A percentile compares a stretch with the other conserved stretches of the same genome.
Conservation (phyloP, 2,329 filamentous ascomycete species). For the Ophiostoma tasmaniense region DNA sequence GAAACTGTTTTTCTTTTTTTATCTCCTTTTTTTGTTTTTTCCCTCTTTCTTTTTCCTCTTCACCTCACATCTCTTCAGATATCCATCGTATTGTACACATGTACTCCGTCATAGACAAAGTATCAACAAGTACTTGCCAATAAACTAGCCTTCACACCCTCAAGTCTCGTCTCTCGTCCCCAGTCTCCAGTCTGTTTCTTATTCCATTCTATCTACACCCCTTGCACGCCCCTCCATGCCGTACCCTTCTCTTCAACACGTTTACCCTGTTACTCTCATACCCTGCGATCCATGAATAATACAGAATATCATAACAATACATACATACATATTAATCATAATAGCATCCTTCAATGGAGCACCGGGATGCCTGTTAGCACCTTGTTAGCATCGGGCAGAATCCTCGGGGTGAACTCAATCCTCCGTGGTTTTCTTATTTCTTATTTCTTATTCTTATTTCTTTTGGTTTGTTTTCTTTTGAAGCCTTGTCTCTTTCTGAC, state of each 20-base stretch:
- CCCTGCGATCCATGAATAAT: too few species aligned
- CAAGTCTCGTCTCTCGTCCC: too few species aligned
- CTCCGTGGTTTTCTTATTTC: too few species aligned
- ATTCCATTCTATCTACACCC: neutral
- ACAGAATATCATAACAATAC: too few species aligned
- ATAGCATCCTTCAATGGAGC: too few species aligned
- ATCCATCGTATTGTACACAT: neutral
- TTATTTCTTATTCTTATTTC: neutral
- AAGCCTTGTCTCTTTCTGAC: neutral
- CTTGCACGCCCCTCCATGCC: neutral
- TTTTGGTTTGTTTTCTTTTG: neutral
- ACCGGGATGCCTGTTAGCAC: too few species aligned
- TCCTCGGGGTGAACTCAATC: too few species aligned
- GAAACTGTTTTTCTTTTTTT: neutral
- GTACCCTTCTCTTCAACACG: neutral
- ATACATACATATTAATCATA: too few species aligned
- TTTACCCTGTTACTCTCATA: neutral
- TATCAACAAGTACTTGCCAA: neutral
- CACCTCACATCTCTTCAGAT: neutral
- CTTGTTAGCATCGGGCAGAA: too few species aligned
- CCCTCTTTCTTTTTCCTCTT: neutral
- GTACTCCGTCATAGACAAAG: too few species aligned
- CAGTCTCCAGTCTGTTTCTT: neutral
- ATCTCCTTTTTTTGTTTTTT: too few species aligned
- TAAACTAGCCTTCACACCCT: neutral